These are phyloP conservation scores for Pleomassaria siparia DNA, from an alignment of 2,329 filamentous ascomycete species.

Conservation along the genomic window DNA sequence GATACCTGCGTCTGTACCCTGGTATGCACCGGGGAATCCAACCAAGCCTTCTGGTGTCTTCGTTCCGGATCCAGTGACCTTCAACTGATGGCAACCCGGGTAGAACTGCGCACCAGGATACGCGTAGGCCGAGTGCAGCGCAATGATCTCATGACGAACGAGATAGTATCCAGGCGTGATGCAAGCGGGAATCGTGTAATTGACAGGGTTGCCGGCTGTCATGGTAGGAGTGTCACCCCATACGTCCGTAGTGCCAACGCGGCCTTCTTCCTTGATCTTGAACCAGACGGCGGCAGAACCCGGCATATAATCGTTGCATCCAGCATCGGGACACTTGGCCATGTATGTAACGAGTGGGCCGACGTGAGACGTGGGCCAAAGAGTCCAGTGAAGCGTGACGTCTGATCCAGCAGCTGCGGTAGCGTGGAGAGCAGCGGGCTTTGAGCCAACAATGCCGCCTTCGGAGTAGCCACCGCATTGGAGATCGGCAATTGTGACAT, in stretches of 20 bases:
- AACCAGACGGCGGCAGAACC: slow-evolving; percentile 57
- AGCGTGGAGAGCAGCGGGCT: slow-evolving; percentile 58
- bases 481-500: slow-evolving; percentile 56
- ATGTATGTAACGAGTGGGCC: slow-evolving; percentile 62
- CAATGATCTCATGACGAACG: slow-evolving; percentile 61
- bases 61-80: slow-evolving; percentile 54
- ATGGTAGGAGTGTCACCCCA: slow-evolving; percentile 53
- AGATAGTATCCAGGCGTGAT: slow-evolving; percentile 59
- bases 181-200: slow-evolving; percentile 59
- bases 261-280: slow-evolving; percentile 56
- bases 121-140: slow-evolving; percentile 51
- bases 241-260: slow-evolving; percentile 52
- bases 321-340: slow-evolving; percentile 57
- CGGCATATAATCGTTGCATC: slow-evolving; percentile 55
- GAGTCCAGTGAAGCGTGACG: slow-evolving; percentile 59
- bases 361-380: slow-evolving; percentile 52
- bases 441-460: slow-evolving; percentile 53
- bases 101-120: slow-evolving; percentile 62
- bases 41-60: slow-evolving; percentile 48
- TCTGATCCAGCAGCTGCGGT: slow-evolving; percentile 55
- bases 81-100: slow-evolving; percentile 60
- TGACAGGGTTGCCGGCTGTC: slow-evolving; percentile 46
- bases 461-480: slow-evolving; percentile 59
- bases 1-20: slow-evolving; percentile 53
- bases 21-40: slow-evolving; percentile 58